Conservation (phyloP, 805 yeast species). For the Candida michaelii region DNA sequence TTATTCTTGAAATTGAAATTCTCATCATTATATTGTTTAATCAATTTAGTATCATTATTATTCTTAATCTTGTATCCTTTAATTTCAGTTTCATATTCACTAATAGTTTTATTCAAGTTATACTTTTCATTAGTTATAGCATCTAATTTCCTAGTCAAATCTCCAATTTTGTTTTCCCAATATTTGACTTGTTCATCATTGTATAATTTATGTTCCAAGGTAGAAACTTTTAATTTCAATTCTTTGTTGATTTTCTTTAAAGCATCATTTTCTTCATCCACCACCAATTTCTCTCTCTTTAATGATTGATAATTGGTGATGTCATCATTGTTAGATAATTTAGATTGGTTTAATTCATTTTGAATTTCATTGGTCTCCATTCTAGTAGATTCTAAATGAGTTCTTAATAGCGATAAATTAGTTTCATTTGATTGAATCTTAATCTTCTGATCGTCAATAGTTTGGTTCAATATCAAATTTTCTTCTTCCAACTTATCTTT, state of each 20-base stretch:
- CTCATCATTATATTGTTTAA: conserved; percentile 57
- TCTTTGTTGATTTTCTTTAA: conserved; percentile 55
- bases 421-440: conserved; percentile 26
- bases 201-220: conserved; percentile 48
- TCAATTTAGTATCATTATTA: conserved; percentile 50
- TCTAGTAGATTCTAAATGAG: conserved; percentile 35
- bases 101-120: conserved; percentile 52
- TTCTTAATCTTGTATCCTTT: conserved; percentile 53
- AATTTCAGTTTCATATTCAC: conserved; percentile 51
- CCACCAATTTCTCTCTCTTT: conserved; percentile 53
- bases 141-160: conserved; percentile 52
- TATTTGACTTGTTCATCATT: conserved; percentile 55
- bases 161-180: conserved; percentile 58
- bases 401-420: conserved; percentile 30
- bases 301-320: conserved; percentile 34
- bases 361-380: conserved; percentile 31
- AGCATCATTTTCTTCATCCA: conserved; percentile 67
- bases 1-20: conserved; percentile 55
- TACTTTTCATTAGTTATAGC: conserved; percentile 46
- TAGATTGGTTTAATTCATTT: conserved; percentile 36
- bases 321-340: conserved; percentile 27
- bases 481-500: conserved; percentile 33
- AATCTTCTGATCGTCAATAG: conserved; percentile 25
- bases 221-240: conserved; percentile 44
- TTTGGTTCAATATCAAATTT: conserved; percentile 24